Evolutionary conservation across 1,139 yeast genomes (phyloP), one percentile per base, ranked within the genome.

Genomic region (Nakaseomyces kungkrabaensis): DNA sequence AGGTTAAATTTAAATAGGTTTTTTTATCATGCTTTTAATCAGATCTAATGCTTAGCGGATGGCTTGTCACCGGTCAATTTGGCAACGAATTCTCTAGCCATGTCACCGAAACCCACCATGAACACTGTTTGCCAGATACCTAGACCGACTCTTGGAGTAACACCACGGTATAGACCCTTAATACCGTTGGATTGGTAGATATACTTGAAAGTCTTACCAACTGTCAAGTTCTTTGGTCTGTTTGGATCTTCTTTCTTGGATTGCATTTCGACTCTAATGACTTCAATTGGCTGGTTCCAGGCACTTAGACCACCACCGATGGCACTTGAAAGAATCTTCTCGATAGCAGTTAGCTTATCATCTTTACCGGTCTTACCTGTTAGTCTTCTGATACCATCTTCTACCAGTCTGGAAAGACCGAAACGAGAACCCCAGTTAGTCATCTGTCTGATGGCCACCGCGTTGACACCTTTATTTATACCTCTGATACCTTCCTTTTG

Each of bases 271-370:
- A 92, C 95, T 70, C 98, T 81, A 57, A 89, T 85, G 52, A 92
- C 97, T 72, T 92, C 98, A 63, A 92, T 89, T 42, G 98, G 98
- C 72, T 92, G 98, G 71, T 92, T 92, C 97, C 98, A 92, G 24
- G 97, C 96, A 55, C 95, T 82, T 57, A 94, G 78, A 56, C 96
- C 97, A 72, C 98, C 98, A 77, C 97, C 98, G 56, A 92, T 70
- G 8, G 86, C 88, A 22, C 94, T 81, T n/a, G 95, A 87, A 25
- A 78, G 73, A 53, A 92, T 83, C 71, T 90, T 90, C 68, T 92
- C 97, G 40, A 72, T 62, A 1, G 95, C 86, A 54, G 73, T 72
- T 58, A 92, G 77, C 61, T 79, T 80, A 48, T 82, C 82, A 52
- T 75, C 75, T n/a, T 55, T 54, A 45, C 78, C 76, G 27, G 72